Percentiles rank a stretch among this genome's conserved stretches.
Conservation (phyloP, 257 asterid genomes). For the Capsicum baccatum region DNA sequence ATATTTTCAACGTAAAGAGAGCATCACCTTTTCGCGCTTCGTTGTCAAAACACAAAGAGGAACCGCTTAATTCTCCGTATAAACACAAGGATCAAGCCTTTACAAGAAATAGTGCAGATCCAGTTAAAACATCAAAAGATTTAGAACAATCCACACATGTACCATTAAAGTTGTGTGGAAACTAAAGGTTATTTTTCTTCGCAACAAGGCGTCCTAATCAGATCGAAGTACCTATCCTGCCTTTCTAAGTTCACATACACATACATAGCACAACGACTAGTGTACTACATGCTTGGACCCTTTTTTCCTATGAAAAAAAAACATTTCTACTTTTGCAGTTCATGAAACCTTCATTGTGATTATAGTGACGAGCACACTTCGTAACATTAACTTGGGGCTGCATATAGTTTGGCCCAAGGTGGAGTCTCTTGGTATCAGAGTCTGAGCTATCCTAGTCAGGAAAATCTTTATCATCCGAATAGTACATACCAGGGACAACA, state of each 20-base stretch:
- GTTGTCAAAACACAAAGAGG: constrained; percentile 44
- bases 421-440: constrained; percentile 51
- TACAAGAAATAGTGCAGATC: constrained; percentile 46
- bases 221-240: background rate
- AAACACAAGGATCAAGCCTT: constrained; percentile 47
- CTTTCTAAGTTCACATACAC: constrained; percentile 4
- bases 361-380: constrained; percentile 50
- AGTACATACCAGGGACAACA: constrained; percentile 49
- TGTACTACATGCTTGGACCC: background rate
- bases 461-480: constrained; percentile 50
- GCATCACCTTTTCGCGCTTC: constrained; percentile 44
- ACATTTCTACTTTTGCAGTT: background rate
- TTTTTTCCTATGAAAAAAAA: background rate
- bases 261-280: background rate
- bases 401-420: constrained; percentile 56
- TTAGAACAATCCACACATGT: background rate
- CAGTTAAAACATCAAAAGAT: constrained; percentile 12
- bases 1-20: background rate
- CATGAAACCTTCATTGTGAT: constrained; percentile 54
- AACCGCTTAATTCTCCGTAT: constrained; percentile 45
- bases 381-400: constrained; percentile 54
- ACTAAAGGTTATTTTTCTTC: background rate
- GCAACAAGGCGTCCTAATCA: background rate
- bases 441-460: constrained; percentile 47
- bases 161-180: background rate